Percentiles rank a stretch among this genome's conserved stretches.
Conservation (phyloP, 192 early-diverging fungal genomes). For the Dissophora ornata region DNA sequence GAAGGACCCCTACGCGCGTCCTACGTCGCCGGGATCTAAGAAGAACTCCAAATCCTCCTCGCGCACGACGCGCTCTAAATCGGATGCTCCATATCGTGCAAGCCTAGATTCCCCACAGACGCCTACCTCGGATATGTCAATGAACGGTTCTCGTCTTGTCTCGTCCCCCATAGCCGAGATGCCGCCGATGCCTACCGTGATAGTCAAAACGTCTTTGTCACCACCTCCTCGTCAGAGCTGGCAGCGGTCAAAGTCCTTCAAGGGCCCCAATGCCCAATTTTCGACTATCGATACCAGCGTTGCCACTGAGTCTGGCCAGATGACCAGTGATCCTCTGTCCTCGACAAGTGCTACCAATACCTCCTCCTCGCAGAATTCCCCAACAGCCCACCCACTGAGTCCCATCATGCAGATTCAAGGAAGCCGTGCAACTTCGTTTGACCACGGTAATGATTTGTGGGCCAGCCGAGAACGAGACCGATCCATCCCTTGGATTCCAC, state of each 20-base stretch:
- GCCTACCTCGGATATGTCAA: not conserved
- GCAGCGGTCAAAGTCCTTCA: constrained; percentile 39
- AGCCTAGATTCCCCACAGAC: not conserved
- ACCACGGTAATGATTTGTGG: not conserved
- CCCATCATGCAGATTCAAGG: not conserved
- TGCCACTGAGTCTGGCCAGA: not conserved
- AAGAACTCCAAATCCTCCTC: constrained; percentile 7
- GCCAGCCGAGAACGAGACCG: constrained; percentile 8
- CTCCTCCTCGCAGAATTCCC: constrained; percentile 28
- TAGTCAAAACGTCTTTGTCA: constrained; percentile 20
- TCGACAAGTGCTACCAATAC: not conserved
- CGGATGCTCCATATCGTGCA: constrained; percentile 12
- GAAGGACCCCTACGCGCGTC: constrained; percentile 3
- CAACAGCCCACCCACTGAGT: constrained; percentile 1
- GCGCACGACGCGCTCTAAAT: constrained; percentile 26
- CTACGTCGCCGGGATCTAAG: constrained; percentile 10
- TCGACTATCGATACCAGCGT: constrained; percentile 1
- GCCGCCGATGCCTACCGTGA: not conserved
- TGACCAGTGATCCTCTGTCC: constrained; percentile 1
- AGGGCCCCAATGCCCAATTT: not conserved
- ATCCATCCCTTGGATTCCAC: not conserved
- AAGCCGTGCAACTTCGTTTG: not conserved
- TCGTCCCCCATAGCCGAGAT: too few relatives aligned
- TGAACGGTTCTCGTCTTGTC: not conserved
- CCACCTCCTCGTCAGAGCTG: constrained; percentile 50